Evolutionary conservation across 352 stramenopile species (phyloP), one percentile per base, ranked within the genome.

Genomic region (Globisporangium parvum): DNA sequence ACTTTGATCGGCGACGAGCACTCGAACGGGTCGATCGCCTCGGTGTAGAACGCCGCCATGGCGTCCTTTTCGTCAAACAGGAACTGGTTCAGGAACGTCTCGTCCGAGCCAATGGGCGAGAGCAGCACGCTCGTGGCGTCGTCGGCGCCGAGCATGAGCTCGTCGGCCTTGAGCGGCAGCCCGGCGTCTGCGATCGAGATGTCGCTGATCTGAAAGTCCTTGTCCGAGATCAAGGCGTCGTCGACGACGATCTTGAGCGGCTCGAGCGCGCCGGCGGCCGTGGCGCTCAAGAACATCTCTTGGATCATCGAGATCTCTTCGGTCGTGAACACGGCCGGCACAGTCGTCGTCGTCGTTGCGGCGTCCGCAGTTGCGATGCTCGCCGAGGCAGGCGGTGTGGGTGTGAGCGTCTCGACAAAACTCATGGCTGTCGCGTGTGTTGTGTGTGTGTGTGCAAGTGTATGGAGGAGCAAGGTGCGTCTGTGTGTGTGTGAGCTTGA

Each of bases 241-340:
- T 55, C 54, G 18, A 56, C 37, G 42, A 58, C 33, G 37, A 58
- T 42, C 42, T 63, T 56, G 37, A 55, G 42, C 39, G 50, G 48
- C 42, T 67, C 55, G 35, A 60, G 31, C 24, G 24, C 47, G 48
- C 18, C 24, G 2, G 44, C 45, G 18, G 20, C 10, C 21, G 33
- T 24, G 9, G 45, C 18, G 33, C 23, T 53, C n/a, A 78, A 61
- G 42, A 81, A 76, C 40, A 81, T 66, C 51, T 81, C 66, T 55
- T 81, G 71, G 57, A 81, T 81, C 61, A 81, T 81, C 47, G 53
- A 67, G 66, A 81, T 78, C 60, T 81, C 71, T 52, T 81, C 71
- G 50, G 20, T 54, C n/a, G 71, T 81, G 66, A 71, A 81, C 51
- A 65, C 47, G 15, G 60, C 42, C 6, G 31, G 31, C 31, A 37